A percentile compares a stretch with the other conserved stretches of the same genome.
Conservation (phyloP, 129 eudicot species). For the Pseudognaphalium luteoalbum region DNA sequence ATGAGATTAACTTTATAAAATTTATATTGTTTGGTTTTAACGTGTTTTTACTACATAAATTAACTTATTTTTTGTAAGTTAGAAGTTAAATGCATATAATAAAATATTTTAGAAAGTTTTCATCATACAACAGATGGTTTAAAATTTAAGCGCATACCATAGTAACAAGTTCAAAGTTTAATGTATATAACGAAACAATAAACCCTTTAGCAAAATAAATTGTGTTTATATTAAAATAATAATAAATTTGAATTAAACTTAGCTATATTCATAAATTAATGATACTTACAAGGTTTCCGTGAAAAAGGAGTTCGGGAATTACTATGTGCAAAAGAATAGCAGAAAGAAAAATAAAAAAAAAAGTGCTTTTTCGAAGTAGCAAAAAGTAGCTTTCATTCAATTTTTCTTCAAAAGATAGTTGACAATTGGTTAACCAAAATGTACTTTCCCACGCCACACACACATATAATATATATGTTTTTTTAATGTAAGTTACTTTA, state of each 20-base stretch:
- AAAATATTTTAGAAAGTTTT: no score
- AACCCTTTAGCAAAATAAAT: no score
- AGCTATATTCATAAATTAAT: neutral
- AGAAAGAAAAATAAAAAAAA: conserved; percentile 18
- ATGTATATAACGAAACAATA: no score
- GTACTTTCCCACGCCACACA: conserved; percentile 10
- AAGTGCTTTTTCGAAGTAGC: conserved; percentile 26
- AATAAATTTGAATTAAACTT: neutral
- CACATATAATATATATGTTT: neutral
- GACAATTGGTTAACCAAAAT: conserved; percentile 33
- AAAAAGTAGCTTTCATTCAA: conserved; percentile 35
- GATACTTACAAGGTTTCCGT: conserved; percentile 42
- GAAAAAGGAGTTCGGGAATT: conserved; percentile 28
- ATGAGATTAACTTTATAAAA: no score
- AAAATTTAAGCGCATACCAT: no score
- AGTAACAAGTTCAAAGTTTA: no score
- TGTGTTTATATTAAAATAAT: no score
- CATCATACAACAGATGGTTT: no score
- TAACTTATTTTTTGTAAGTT: no score
- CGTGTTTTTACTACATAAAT: no score
- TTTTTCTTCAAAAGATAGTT: conserved; percentile 30
- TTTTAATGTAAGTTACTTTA: neutral
- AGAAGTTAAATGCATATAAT: no score
- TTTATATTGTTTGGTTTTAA: no score
- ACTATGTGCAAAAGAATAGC: conserved; percentile 27